These are phyloP conservation scores for Sungouiozyma intestinalis DNA, from an alignment of 805 yeast species.

Conservation along the genomic window DNA sequence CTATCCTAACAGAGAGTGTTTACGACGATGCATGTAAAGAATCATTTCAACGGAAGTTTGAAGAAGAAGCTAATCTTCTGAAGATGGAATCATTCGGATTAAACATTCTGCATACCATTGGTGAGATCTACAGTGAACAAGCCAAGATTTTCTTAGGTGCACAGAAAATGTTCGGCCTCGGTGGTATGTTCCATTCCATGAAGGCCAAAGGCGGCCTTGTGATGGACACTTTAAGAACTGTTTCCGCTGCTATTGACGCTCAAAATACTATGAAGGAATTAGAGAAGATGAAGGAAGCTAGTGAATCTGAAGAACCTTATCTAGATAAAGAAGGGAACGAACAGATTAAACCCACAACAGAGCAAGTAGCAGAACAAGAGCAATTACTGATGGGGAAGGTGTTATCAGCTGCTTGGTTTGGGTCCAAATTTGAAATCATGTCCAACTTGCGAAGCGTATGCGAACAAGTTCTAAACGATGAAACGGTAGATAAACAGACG, in stretches of 20 bases:
- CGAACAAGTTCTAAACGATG: slow-evolving; percentile 52
- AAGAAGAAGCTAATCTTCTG: slow-evolving; percentile 72
- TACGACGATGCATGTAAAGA: slow-evolving; percentile 50
- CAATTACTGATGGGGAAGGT: slow-evolving; percentile 70
- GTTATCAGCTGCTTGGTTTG: slow-evolving; percentile 76
- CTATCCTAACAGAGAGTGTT: slow-evolving; percentile 50
- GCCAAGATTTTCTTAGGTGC: slow-evolving; percentile 55
- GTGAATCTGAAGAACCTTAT: slow-evolving; percentile 30
- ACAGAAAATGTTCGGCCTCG: slow-evolving; percentile 52
- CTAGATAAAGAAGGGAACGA: slow-evolving; percentile 41
- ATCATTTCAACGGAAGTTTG: slow-evolving; percentile 54
- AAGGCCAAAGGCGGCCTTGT: slow-evolving; percentile 68
- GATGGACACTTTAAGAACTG: slow-evolving; percentile 60
- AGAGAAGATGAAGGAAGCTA: slow-evolving; percentile 52
- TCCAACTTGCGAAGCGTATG: slow-evolving; percentile 64
- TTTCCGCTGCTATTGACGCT: slow-evolving; percentile 68
- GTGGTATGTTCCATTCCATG: slow-evolving; percentile 62
- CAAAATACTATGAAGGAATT: slow-evolving; percentile 68
- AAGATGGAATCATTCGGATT: slow-evolving; percentile 81
- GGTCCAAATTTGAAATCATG: slow-evolving; percentile 69
- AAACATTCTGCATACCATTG: slow-evolving; percentile 68
- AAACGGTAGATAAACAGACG: slow-evolving; percentile 35
- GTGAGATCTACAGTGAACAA: slow-evolving; percentile 56
- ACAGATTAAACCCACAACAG: slow-evolving; percentile 48
- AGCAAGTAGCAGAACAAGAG: slow-evolving; percentile 61